Percentiles rank a stretch among this genome's conserved stretches.
phyloP scores from a whole-genome alignment of 2,329 filamentous ascomycete genomes.

The Coniochaeta sp. region DNA sequence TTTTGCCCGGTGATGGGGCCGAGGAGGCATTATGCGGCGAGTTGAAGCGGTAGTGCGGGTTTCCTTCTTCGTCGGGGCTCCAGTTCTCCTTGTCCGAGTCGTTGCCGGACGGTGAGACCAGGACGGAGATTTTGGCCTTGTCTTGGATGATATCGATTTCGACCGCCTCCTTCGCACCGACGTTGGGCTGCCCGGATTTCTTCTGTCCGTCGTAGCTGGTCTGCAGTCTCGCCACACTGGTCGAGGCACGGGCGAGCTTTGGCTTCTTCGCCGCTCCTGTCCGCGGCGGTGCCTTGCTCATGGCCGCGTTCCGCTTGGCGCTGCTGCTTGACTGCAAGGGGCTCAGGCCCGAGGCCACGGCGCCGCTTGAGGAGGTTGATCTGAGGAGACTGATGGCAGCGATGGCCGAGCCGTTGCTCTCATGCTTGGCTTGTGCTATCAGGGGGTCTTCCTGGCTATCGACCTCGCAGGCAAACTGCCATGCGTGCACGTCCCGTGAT shows the following conservation, averaged over 20 bases:
- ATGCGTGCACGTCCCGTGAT: slow-evolving; percentile 79
- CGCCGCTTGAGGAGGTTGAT: slow-evolving; percentile 52
- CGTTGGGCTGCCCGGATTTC: slow-evolving; percentile 16
- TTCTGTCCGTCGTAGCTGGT: slow-evolving; percentile 22
- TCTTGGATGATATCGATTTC: slow-evolving; percentile 7
- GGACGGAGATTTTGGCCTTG: slow-evolving; percentile 34
- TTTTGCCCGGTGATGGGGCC: not conserved
- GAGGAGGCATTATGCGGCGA: slow-evolving; percentile 7
- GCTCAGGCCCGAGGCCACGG: slow-evolving; percentile 17
- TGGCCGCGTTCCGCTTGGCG: slow-evolving; percentile 54
- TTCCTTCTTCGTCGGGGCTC: slow-evolving; percentile 46
- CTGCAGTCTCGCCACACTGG: slow-evolving; percentile 57
- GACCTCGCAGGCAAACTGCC: slow-evolving; percentile 85
- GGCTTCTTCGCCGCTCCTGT: slow-evolving; percentile 46
- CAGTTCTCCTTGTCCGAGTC: slow-evolving; percentile 98
- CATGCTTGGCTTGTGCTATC: slow-evolving; percentile 72
- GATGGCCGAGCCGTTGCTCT: slow-evolving; percentile 68
- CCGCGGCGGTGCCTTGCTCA: slow-evolving; percentile 18
- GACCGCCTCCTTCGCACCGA: slow-evolving; percentile 24
- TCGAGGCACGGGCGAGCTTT: slow-evolving; percentile 52
- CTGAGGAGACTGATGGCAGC: slow-evolving; percentile 76
- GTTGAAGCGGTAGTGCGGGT: slow-evolving; percentile 17
- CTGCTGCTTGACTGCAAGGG: slow-evolving; percentile 45
- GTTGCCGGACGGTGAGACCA: slow-evolving; percentile 39
- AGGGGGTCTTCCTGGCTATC: slow-evolving; percentile 68